Conservation (phyloP, 73 alveolate genomes). For the Paramecium primaurelia region DNA sequence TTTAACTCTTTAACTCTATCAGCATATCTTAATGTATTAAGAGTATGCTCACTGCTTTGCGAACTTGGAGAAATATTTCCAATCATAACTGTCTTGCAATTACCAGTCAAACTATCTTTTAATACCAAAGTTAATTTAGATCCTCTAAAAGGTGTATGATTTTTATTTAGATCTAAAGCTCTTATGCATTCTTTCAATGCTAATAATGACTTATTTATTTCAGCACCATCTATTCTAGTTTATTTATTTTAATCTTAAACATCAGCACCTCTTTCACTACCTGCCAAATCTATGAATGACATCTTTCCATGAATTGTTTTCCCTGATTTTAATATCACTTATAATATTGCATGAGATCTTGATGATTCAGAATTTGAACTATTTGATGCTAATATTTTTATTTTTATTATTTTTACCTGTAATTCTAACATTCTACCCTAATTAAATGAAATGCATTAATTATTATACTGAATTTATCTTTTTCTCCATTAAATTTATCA, state of each 20-base stretch:
- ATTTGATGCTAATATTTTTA: slow-evolving; percentile 34
- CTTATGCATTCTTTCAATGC: slow-evolving; percentile 99
- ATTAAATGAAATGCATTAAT: slow-evolving; percentile 74
- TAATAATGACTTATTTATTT: slow-evolving; percentile 97
- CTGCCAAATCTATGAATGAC: slow-evolving; percentile 98
- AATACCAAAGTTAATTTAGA: slow-evolving; percentile 94
- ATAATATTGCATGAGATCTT: slow-evolving; percentile 68
- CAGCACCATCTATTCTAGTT: slow-evolving; percentile 99
- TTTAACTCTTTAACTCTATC: slow-evolving; percentile 99
- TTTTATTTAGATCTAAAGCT: slow-evolving; percentile 97
- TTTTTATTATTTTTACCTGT: slow-evolving; percentile 62
- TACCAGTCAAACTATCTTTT: slow-evolving; percentile 99
- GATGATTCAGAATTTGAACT: slow-evolving; percentile 68
- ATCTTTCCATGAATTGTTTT: slow-evolving; percentile 58
- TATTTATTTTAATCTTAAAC: slow-evolving; percentile 90
- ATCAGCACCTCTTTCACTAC: slow-evolving; percentile 99
- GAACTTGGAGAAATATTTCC: slow-evolving; percentile 98
- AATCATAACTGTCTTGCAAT: slow-evolving; percentile 98
- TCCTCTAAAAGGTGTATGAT: slow-evolving; percentile 99
- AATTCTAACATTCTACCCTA: slow-evolving; percentile 74
- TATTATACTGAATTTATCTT: slow-evolving; percentile 68
- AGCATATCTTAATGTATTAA: slow-evolving; percentile 99
- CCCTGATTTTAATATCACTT: slow-evolving; percentile 51
- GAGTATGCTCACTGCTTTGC: slow-evolving; percentile 97
- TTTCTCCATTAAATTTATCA: slow-evolving; percentile 90